phyloP scores from a whole-genome alignment of 495 filamentous ascomycete species.

The Mytilinidion resinicola region DNA sequence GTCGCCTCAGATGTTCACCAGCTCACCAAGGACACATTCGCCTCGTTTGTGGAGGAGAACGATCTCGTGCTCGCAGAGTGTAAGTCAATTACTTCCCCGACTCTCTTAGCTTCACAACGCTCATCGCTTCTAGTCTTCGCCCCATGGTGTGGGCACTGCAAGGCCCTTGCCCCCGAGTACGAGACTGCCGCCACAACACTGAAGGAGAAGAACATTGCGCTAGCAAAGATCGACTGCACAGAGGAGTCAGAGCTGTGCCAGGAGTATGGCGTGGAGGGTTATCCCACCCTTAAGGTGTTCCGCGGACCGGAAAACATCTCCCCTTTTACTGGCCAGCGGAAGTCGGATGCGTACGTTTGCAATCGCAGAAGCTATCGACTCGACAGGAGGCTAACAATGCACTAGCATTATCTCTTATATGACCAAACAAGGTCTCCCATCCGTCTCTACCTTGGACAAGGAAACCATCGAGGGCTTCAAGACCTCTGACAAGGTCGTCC shows the following conservation, averaged over 20 bases:
- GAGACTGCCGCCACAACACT: constrained; percentile 87
- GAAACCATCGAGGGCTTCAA: constrained; percentile 92
- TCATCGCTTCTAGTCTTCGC: constrained; percentile 51
- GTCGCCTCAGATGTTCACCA: constrained; percentile 79
- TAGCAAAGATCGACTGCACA: constrained; percentile 96
- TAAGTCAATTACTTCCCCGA: constrained; percentile 29
- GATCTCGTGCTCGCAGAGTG: constrained; percentile 76
- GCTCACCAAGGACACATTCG: constrained; percentile 79
- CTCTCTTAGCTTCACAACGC: not conserved
- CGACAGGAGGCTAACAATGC: constrained; percentile 29
- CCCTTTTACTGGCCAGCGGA: constrained; percentile 82
- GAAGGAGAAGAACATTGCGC: constrained; percentile 88
- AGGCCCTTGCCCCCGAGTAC: constrained; percentile 77
- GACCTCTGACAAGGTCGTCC: constrained; percentile 91
- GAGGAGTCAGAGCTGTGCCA: constrained; percentile 88
- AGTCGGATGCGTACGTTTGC: constrained; percentile 73
- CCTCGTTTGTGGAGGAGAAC: constrained; percentile 76
- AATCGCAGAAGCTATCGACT: not conserved
- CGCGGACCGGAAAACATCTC: constrained; percentile 76
- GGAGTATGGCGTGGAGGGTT: constrained; percentile 85
- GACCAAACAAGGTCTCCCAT: constrained; percentile 94
- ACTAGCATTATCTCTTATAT: constrained; percentile 92
- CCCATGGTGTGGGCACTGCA: constrained; percentile 75
- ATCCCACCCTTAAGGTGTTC: constrained; percentile 98
- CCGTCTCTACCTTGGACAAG: constrained; percentile 72